A percentile compares a stretch with the other conserved stretches of the same genome.
Conservation (phyloP, 2,329 filamentous ascomycete genomes). For the Aspergillus jensenii region DNA sequence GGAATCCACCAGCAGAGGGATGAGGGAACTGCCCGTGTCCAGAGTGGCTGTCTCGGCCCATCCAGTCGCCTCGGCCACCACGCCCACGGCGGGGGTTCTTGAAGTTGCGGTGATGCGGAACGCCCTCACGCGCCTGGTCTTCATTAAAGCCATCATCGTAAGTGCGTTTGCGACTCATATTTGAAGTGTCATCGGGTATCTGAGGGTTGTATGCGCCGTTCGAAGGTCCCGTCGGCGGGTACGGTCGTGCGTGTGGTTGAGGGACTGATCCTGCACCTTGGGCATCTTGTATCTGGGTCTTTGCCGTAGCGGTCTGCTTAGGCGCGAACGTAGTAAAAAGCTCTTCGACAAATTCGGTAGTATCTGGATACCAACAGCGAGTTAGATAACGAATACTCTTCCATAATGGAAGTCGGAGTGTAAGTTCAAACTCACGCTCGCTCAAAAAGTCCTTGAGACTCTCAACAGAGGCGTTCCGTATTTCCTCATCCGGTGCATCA, state of each 20-base stretch:
- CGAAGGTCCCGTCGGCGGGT: conserved; percentile 23
- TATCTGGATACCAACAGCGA: conserved; percentile 38
- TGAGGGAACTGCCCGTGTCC: conserved; percentile 29
- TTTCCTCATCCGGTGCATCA: conserved; percentile 55
- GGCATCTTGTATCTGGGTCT: conserved; percentile 21
- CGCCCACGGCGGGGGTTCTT: conserved; percentile 46
- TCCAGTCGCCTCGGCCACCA: conserved; percentile 46
- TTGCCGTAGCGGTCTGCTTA: conserved; percentile 37
- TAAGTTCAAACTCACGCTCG: conserved; percentile 43
- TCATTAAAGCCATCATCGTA: conserved; percentile 52
- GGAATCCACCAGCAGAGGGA: conserved; percentile 31
- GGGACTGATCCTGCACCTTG: conserved; percentile 20
- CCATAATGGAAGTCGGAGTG: not conserved
- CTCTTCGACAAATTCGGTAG: conserved; percentile 55
- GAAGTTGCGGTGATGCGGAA: conserved; percentile 47
- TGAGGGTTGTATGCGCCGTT: conserved; percentile 23
- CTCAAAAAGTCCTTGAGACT: conserved; percentile 59
- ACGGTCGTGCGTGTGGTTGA: conserved; percentile 21
- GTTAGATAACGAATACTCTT: conserved; percentile 13
- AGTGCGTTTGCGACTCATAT: conserved; percentile 52
- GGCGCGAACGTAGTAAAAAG: conserved; percentile 53
- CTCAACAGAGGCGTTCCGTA: conserved; percentile 54
- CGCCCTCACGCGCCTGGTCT: conserved; percentile 44
- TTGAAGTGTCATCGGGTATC: conserved; percentile 23
- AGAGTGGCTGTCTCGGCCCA: conserved; percentile 29